phyloP scores from a whole-genome alignment of 306 rosid species.

The Malus asiatica region DNA sequence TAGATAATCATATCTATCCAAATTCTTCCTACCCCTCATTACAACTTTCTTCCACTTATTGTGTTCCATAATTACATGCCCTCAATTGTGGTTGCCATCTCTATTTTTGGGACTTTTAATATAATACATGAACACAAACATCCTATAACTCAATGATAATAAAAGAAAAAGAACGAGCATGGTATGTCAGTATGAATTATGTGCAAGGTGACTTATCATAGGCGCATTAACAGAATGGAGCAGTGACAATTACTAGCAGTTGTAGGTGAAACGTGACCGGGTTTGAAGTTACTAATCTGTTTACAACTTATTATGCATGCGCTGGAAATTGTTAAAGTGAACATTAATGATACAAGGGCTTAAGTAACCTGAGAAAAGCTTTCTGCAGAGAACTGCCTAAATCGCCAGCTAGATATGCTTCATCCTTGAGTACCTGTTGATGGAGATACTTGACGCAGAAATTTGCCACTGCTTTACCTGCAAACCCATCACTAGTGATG shows the following conservation, averaged over 20 bases:
- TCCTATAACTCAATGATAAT: background rate
- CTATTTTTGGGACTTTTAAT: background rate
- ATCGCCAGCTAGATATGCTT: slow-evolving; percentile 77
- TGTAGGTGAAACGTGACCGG: background rate
- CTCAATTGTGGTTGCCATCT: background rate
- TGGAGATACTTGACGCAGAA: slow-evolving; percentile 94
- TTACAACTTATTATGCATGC: slow-evolving; percentile 16
- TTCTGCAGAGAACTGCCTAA: slow-evolving; percentile 54
- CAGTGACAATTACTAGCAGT: background rate
- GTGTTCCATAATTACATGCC: background rate
- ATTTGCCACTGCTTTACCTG: slow-evolving; percentile 95
- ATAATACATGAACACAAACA: background rate
- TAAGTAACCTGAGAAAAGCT: slow-evolving; percentile 73
- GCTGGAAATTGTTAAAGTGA: slow-evolving; percentile 9
- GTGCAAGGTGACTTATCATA: background rate
- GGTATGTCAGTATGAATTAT: background rate
- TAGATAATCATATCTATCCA: slow-evolving; percentile 13
- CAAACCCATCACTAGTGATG: slow-evolving; percentile 20
- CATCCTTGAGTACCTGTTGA: slow-evolving; percentile 64
- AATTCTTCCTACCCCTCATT: background rate
- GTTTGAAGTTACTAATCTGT: background rate
- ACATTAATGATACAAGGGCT: slow-evolving; percentile 1
- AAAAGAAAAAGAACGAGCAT: background rate
- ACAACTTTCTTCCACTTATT: background rate
- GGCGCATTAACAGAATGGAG: background rate